phyloP scores from a whole-genome alignment of 1,284 basidiomycete genomes.

The Tylopilus orsonianus region DNA sequence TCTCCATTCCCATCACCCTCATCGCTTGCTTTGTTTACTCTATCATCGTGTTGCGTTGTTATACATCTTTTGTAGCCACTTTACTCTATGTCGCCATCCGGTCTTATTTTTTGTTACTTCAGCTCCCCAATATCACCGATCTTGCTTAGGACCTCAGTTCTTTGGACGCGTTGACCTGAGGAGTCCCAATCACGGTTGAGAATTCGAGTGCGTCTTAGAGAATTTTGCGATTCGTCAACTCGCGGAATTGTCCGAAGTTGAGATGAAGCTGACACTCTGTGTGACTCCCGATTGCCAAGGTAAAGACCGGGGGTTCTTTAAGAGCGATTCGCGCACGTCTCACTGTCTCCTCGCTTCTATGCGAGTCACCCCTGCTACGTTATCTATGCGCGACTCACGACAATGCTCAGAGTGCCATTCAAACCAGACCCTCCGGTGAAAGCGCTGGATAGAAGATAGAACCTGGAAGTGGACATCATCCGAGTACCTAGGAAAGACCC shows the following conservation, averaged over 20 bases:
- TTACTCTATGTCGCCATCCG: conserved; percentile 13
- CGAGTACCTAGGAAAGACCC: conserved; percentile 9
- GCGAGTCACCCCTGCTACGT: not conserved
- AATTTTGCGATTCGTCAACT: conserved; percentile 10
- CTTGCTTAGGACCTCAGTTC: not conserved
- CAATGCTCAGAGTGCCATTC: not conserved
- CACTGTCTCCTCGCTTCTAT: conserved; percentile 10
- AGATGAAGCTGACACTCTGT: conserved; percentile 2
- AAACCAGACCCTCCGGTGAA: not conserved
- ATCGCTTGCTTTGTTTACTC: conserved; percentile 8
- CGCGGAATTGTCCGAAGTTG: not conserved
- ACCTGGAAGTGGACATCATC: not conserved
- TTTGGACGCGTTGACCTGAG: not conserved
- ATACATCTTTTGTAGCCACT: conserved; percentile 18
- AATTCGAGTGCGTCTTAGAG: not conserved
- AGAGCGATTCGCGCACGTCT: conserved; percentile 8
- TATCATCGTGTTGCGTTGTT: conserved; percentile 4
- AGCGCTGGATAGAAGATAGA: not conserved
- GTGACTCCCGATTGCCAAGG: conserved; percentile 6
- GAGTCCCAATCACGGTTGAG: not conserved
- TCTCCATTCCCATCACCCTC: conserved; percentile 1
- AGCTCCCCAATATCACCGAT: not conserved
- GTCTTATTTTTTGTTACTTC: conserved; percentile 4
- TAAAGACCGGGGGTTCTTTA: not conserved
- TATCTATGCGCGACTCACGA: no score